Evolutionary conservation across 176 grass and related monocot species (phyloP), one percentile per base, ranked within the genome.

Genomic region (Eleusine indica): DNA sequence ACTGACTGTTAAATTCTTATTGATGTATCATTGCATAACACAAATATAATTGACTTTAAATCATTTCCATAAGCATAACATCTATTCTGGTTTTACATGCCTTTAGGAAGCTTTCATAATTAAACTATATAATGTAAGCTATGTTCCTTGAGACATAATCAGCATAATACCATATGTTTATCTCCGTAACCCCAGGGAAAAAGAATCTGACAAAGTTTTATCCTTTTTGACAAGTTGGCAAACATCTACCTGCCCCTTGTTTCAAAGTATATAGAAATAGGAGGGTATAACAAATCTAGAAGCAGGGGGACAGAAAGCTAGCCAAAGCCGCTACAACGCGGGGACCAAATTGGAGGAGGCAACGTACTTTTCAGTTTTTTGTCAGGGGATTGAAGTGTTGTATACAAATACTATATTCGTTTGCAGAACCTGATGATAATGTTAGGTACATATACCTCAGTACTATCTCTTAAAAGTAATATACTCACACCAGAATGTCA

Each of bases 331-430:
- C 18, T 38, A 16, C 51, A 57, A 75, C 7, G 51, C 7, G 73
- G 73, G 73, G 73, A 58, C 51, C 73, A 40, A 58, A 76, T 17
- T 39, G 73, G 19, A 75, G 30, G 51, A 58, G 49, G 48, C 17
- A 74, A 75, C 7, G 0, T 40, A 41, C 19, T 41, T 76, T 58
- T 76, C 37, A 60, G 57, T 75, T 76, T 29, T 14, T 76, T 58
- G 4, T 22, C 2, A 41, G 10, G 52, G 74, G 0, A 21, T 39
- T 12, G 16, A 60, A 76, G 38, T 30, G 25, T 30, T 64, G 10
- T 29, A 64, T 16, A 40, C 1, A 15, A 41, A 22, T 41, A 35
- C 32, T 35, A 60, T 41, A 58, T 40, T 21, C 2, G n/a, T 41
- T 3, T 41, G 11, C 56, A 6, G 10, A 53, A 58, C 12, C 0